phyloP scores from a whole-genome alignment of 2,329 filamentous ascomycete genomes.

The Stagonosporopsis chrysanthemi region DNA sequence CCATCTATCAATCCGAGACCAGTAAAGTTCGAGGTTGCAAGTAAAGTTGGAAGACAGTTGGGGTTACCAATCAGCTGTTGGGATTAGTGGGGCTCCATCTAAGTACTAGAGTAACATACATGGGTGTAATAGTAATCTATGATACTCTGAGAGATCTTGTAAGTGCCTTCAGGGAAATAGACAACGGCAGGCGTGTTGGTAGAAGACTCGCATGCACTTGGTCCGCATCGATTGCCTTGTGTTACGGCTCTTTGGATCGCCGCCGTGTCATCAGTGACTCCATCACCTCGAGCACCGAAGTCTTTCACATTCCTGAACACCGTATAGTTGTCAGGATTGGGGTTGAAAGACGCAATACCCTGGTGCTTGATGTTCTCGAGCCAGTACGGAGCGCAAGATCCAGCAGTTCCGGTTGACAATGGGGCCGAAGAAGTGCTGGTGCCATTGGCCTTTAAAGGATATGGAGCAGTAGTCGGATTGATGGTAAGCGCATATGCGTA shows the following conservation, averaged over 20 bases:
- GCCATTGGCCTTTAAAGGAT: constrained; percentile 17
- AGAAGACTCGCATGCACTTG: constrained; percentile 51
- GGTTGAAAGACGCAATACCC: constrained; percentile 50
- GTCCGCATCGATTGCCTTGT: constrained; percentile 52
- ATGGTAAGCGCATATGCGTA: constrained; percentile 27
- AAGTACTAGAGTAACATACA: constrained; percentile 15
- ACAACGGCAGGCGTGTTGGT: constrained; percentile 63
- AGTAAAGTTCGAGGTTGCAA: constrained; percentile 61
- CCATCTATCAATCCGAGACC: constrained; percentile 66
- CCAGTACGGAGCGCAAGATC: constrained; percentile 49
- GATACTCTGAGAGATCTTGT: constrained; percentile 64
- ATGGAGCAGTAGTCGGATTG: constrained; percentile 17
- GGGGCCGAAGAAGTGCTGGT: constrained; percentile 22
- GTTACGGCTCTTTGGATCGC: constrained; percentile 60
- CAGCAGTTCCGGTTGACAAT: constrained; percentile 19
- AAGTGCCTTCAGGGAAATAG: constrained; percentile 67
- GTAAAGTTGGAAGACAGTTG: constrained; percentile 62
- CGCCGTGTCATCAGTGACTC: constrained; percentile 56
- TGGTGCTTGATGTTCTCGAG: constrained; percentile 53
- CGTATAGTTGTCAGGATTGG: constrained; percentile 48
- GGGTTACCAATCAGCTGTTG: constrained; percentile 64
- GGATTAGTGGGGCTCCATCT: constrained; percentile 8
- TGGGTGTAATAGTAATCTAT: constrained; percentile 70
- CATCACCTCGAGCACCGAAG: constrained; percentile 51
- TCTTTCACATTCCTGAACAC: constrained; percentile 55